Conservation (phyloP, 1,139 yeast genomes). For the Blastobotrys arbuscula region DNA sequence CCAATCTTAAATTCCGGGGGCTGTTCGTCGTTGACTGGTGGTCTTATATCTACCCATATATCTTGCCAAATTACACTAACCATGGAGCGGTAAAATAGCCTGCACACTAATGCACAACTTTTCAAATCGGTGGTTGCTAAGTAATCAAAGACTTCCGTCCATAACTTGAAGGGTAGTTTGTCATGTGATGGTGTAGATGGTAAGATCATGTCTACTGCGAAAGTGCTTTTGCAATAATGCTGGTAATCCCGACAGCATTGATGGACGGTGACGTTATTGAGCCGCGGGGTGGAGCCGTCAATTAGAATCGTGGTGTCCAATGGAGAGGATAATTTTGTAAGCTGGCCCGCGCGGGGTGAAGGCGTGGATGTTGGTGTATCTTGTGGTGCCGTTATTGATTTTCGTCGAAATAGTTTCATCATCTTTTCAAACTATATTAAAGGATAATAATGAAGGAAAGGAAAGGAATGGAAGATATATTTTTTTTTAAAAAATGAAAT, state of each 20-base stretch:
- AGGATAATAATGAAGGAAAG: too few species aligned
- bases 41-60: conserved; percentile 2
- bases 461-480: too few species aligned
- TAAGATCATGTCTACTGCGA: background rate
- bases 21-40: background rate
- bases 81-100: background rate
- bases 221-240: background rate
- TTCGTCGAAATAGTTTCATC: too few species aligned
- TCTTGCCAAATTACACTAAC: background rate
- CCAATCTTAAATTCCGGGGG: background rate
- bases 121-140: conserved; percentile 1
- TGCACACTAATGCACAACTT: background rate
- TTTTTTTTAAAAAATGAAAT: too few species aligned
- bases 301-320: too few species aligned
- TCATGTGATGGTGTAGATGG: background rate
- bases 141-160: background rate
- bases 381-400: too few species aligned
- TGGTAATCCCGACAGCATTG: background rate
- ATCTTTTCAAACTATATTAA: too few species aligned
- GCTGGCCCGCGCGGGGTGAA: too few species aligned
- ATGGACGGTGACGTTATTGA: too few species aligned
- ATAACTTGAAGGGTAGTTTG: background rate
- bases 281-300: too few species aligned
- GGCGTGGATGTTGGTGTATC: too few species aligned
- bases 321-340: too few species aligned